Evolutionary conservation across 306 rosid species (phyloP), one percentile per base, ranked within the genome.

Genomic region (Psophocarpus tetragonolobus): DNA sequence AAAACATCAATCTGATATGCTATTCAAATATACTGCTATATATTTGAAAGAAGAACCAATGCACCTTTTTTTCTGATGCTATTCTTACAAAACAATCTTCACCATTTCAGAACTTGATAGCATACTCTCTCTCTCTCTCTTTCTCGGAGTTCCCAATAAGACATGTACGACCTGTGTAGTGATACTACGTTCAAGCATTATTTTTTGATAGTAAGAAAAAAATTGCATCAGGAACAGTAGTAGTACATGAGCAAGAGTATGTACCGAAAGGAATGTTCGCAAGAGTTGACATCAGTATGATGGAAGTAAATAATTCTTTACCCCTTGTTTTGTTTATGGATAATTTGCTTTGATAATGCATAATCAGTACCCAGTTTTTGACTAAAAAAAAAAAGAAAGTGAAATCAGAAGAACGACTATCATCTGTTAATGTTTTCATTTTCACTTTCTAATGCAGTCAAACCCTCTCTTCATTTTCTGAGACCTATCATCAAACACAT

Each of bases 61-160:
- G 87, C 93, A 1, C 93, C 93, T 81, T 85, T 89, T n/a, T n/a
- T 76, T 89, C 88, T 23, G 83, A 70, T 80, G 90, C 93, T 74
- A 89, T 82, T 79, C 74, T 65, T 38, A 39, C 9, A 8, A 29
- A 81, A 76, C 82, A 85, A 63, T 84, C 88, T 73, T 89, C 88
- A 20, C 87, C 89, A 17, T 64, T 58, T 42, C 81, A 83, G 70
- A 89, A 87, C 69, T 85, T 87, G 60, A 84, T 84, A 75, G 89
- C 91, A 70, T 66, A 36, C 38, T 65, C 79, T 89, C 93, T n/a
- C n/a, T n/a, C n/a, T n/a, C n/a, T 85, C 84, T 89, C 91, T 67
- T 83, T 83, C 84, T 87, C 50, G 20, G 88, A 82, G 77, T 81
- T 87, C 80, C 91, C 90, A 47, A 68, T 87, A 73, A 87, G 93